A percentile compares a stretch with the other conserved stretches of the same genome.
These are phyloP conservation scores for Myxozyma sirexii DNA, from an alignment of 805 yeast species.

Conservation along the genomic window DNA sequence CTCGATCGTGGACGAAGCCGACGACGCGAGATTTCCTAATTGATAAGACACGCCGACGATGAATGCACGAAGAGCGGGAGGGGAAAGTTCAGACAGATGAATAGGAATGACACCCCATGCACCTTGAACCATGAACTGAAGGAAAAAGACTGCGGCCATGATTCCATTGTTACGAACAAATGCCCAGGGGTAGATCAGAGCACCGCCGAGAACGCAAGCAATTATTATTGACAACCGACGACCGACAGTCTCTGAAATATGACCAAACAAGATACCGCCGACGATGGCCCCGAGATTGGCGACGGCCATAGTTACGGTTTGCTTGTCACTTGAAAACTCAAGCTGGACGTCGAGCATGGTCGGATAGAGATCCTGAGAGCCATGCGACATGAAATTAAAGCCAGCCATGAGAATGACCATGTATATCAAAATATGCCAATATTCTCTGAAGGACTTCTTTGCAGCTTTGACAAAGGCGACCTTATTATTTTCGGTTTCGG, in stretches of 20 bases:
- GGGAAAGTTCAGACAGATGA: slow-evolving; percentile 66
- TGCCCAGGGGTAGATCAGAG: slow-evolving; percentile 65
- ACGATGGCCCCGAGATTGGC: slow-evolving; percentile 67
- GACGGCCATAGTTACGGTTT: slow-evolving; percentile 63
- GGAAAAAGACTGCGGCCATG: slow-evolving; percentile 61
- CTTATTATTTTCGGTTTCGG: slow-evolving; percentile 4
- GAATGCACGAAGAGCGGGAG: slow-evolving; percentile 64
- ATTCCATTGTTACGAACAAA: slow-evolving; percentile 50
- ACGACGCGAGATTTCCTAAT: slow-evolving; percentile 71
- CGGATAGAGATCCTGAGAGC: slow-evolving; percentile 74
- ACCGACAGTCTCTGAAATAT: slow-evolving; percentile 59
- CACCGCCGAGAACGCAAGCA: slow-evolving; percentile 58
- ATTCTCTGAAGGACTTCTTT: slow-evolving; percentile 47
- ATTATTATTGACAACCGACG: slow-evolving; percentile 59
- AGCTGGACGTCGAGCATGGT: slow-evolving; percentile 61
- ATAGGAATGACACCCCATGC: slow-evolving; percentile 75
- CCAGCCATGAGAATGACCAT: slow-evolving; percentile 66
- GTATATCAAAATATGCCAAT: slow-evolving; percentile 66
- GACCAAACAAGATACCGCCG: slow-evolving; percentile 66
- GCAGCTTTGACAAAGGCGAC: slow-evolving; percentile 37
- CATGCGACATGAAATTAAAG: slow-evolving; percentile 72
- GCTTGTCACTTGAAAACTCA: slow-evolving; percentile 48
- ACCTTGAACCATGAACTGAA: slow-evolving; percentile 70
- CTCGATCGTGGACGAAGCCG: slow-evolving; percentile 73
- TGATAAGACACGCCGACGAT: slow-evolving; percentile 67